Percentiles rank a stretch among this genome's conserved stretches.
These are phyloP conservation scores for Gypsophila paniculata DNA, from an alignment of 179 eudicot species.

Conservation along the genomic window DNA sequence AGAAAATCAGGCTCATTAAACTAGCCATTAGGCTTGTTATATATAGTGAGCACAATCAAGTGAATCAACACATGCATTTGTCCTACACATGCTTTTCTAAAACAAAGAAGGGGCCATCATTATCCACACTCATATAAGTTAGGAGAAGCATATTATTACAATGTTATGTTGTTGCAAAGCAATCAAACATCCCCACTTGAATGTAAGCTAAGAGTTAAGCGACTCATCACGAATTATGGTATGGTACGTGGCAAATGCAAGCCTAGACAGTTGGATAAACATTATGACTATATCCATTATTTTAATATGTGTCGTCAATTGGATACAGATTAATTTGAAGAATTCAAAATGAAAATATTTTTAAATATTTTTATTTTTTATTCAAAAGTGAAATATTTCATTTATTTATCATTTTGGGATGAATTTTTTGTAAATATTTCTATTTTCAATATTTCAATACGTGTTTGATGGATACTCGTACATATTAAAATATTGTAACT, in stretches of 20 bases:
- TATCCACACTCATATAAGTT: conserved; percentile 20
- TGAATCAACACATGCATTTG: conserved; percentile 31
- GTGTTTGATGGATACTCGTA: too few relatives aligned
- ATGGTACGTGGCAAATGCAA: conserved; percentile 11
- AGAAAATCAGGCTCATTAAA: conserved; percentile 13
- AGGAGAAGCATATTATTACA: neutral
- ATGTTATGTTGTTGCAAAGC: conserved; percentile 1
- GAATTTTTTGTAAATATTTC: too few relatives aligned
- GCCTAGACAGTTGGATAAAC: conserved; percentile 14
- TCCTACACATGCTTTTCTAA: conserved; percentile 7
- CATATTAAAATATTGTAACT: too few relatives aligned
- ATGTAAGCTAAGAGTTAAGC: neutral
- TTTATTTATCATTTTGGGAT: too few relatives aligned
- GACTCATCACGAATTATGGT: conserved; percentile 5
- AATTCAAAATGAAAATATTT: too few relatives aligned
- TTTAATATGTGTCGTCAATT: too few relatives aligned
- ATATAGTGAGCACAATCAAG: conserved; percentile 21
- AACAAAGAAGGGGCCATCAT: conserved; percentile 10
- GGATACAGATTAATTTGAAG: too few relatives aligned
- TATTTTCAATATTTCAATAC: too few relatives aligned
- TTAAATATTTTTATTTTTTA: too few relatives aligned
- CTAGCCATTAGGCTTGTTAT: conserved; percentile 20
- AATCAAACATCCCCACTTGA: conserved; percentile 24
- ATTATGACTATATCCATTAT: neutral
- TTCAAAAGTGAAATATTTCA: too few relatives aligned